Evolutionary conservation across 805 yeast species (phyloP), one percentile per base, ranked within the genome.

Genomic region (Citeromyces nyonsensis): DNA sequence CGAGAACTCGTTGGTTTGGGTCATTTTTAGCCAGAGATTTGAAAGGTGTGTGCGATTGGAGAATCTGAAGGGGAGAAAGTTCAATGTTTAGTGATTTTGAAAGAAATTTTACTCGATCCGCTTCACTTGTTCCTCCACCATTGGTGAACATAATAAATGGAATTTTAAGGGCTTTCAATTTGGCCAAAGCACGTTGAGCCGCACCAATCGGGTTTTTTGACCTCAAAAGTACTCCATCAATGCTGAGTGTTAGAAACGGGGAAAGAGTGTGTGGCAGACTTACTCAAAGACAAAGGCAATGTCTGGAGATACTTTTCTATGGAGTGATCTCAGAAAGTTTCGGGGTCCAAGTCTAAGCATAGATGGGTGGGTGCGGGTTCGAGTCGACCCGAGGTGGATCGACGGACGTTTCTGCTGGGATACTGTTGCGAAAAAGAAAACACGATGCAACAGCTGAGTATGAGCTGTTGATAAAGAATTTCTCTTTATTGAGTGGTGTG

Each of bases 31-130:
- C 69, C 33, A 81, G 54, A 0, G 74, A 64, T 40, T 66, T 68
- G 63, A 77, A 73, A 1, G 95, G 95, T 0, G 96, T 84, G 49
- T 86, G 96, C 26, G 88, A 73, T 51, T 81, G 93, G 11, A 86
- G 73, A 29, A 86, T 59, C 44, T 85, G 95, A 29, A 60, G 51
- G 3, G 72, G 64, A 20, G 66, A 54, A n/a, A 78, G 51, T 2
- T 53, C 47, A 5, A 24, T 15, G 6, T 56, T 62, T 33, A 79
- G 51, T 25, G 52, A 52, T 6, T 56, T 44, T 2, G 72, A 61
- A 3, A 82, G 49, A 24, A 62, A 65, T 2, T 59, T 56, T 2
- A 73, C 71, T 29, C 94, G 58, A n/a, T 60, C 63, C 4, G 44
- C 38, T 45, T 85, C 96, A 9, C 67, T 53, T 24, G 64, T 64